A percentile compares a stretch with the other conserved stretches of the same genome.
These are phyloP conservation scores for Trametes villosa DNA, from an alignment of 768 basidiomycete genomes.

Conservation along the genomic window DNA sequence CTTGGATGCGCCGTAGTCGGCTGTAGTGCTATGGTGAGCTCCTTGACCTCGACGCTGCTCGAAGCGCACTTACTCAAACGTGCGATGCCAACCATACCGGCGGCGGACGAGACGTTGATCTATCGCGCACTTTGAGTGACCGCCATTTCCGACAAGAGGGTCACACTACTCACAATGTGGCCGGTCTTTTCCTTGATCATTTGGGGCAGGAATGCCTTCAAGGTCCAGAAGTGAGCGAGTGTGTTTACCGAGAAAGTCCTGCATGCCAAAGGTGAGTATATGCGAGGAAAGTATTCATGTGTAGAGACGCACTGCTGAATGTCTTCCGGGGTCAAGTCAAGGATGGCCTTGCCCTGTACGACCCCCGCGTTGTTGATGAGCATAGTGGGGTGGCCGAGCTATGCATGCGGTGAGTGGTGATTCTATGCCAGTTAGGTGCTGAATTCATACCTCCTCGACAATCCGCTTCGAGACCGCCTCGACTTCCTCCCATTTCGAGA, in stretches of 20 bases:
- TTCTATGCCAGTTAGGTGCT: too few relatives aligned
- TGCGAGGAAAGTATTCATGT: neutral
- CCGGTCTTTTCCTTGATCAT: constrained; percentile 81
- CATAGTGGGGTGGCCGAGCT: constrained; percentile 90
- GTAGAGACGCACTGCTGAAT: constrained; percentile 66
- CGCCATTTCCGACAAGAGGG: neutral
- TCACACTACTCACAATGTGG: constrained; percentile 68
- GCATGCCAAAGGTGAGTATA: neutral
- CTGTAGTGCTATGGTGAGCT: too few relatives aligned
- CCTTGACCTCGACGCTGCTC: too few relatives aligned
- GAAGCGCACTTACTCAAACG: constrained; percentile 65
- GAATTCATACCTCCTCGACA: constrained; percentile 70
- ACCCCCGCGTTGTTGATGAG: constrained; percentile 96
- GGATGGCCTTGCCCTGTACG: constrained; percentile 84
- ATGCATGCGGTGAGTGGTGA: constrained; percentile 1
- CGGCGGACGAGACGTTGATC: constrained; percentile 79
- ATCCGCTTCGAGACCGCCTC: constrained; percentile 73
- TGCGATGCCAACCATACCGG: constrained; percentile 71
- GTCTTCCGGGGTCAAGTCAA: constrained; percentile 80
- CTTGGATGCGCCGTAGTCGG: constrained; percentile 93
- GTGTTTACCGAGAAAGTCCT: constrained; percentile 93
- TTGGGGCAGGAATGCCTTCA: constrained; percentile 91
- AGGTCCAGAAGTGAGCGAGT: constrained; percentile 86
- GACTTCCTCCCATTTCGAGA: constrained; percentile 88
- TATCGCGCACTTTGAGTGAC: constrained; percentile 33